A percentile compares a stretch with the other conserved stretches of the same genome.
phyloP scores from a whole-genome alignment of 1,284 basidiomycete species.

The Chiua sp. region DNA sequence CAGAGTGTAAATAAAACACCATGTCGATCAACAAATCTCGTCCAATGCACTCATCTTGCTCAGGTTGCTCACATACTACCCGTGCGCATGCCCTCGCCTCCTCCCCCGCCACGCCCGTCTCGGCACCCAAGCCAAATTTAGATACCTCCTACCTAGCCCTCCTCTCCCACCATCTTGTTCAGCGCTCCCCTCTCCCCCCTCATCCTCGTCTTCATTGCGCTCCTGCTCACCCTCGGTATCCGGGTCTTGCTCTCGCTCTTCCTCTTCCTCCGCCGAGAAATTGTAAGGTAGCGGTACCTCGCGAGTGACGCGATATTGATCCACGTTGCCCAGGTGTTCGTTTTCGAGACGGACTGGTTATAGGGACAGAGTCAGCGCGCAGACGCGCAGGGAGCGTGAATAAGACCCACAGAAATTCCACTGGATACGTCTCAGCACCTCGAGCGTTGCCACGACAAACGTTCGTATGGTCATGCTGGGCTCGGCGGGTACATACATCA shows the following conservation, averaged over 20 bases:
- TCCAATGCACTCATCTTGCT: neutral
- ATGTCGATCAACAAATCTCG: neutral
- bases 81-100: neutral
- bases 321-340: constrained; percentile 86
- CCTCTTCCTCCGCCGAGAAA: constrained; percentile 31
- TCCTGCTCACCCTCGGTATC: neutral
- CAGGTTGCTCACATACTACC: neutral
- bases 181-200: neutral
- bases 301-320: constrained; percentile 82
- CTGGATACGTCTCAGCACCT: constrained; percentile 85
- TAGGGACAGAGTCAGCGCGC: neutral
- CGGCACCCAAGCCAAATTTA: neutral
- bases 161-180: no score
- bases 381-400: neutral
- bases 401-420: constrained; percentile 88
- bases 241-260: neutral
- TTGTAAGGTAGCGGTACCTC: constrained; percentile 81
- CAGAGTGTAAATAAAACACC: neutral
- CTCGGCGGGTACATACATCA: constrained; percentile 74
- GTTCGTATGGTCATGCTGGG: constrained; percentile 63
- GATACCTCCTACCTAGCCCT: no score
- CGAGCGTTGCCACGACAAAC: constrained; percentile 76
- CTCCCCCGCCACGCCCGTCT: neutral
- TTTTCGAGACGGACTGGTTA: constrained; percentile 78
- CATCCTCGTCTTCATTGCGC: neutral